Conservation (phyloP, 345 rosid species). For the Gynandropsis gynandra region DNA sequence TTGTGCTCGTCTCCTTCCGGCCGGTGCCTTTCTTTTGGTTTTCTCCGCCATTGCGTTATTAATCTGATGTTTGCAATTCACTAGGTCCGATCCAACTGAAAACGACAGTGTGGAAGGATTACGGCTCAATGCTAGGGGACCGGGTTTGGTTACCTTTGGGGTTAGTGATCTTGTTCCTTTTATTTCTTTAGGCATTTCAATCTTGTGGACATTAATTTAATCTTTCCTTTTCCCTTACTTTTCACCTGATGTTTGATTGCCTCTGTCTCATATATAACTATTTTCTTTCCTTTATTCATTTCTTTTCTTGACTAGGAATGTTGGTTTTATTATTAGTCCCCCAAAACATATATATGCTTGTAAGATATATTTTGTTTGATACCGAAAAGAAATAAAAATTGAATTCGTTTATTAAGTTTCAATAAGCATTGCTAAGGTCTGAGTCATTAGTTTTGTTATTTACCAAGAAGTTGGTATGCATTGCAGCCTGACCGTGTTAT, state of each 20-base stretch:
- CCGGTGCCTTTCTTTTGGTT: constrained; percentile 13
- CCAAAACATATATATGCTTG: too few species aligned
- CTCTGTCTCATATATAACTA: too few species aligned
- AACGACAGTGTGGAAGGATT: constrained; percentile 99
- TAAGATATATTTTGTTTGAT: too few species aligned
- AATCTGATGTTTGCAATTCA: constrained; percentile 22
- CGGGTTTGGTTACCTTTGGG: constrained; percentile 96
- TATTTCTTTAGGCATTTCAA: background rate
- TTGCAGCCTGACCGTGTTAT: constrained; percentile 97
- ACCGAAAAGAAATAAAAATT: too few species aligned
- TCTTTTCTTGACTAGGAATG: too few species aligned
- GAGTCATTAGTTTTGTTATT: background rate
- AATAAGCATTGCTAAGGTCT: background rate
- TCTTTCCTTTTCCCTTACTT: background rate
- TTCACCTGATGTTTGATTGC: background rate
- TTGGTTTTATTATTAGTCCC: background rate
- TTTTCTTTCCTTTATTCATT: too few species aligned
- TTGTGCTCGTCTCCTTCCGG: too few species aligned
- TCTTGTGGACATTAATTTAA: background rate
- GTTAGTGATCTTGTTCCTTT: constrained; percentile 37
- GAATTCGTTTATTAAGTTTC: background rate
- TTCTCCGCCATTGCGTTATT: constrained; percentile 13
- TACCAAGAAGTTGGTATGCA: constrained; percentile 5
- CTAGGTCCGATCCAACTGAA: constrained; percentile 98
- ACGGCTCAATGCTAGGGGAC: constrained; percentile 97